Evolutionary conservation across 331 rosid genomes (phyloP), one percentile per base, ranked within the genome.

Genomic region (Quercus tomentella): DNA sequence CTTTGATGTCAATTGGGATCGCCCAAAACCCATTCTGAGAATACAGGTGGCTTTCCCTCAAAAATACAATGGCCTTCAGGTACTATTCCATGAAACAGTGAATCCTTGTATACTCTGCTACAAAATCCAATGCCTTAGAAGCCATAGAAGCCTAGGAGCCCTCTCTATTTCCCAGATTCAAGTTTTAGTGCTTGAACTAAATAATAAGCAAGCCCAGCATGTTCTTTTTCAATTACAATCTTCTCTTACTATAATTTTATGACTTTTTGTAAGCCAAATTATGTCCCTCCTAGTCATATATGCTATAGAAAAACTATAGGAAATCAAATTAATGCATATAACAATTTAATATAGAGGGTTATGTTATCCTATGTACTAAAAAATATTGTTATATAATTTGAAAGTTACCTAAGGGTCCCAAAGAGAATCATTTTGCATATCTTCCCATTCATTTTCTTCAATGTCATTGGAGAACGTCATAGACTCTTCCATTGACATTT

Each of bases 401-500:
- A n/a, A 70, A 5, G n/a, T 58, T 65, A 81, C 74, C 77, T 71
- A 86, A 16, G 85, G 87, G 67, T 86, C 85, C 89, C 87, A 86
- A 58, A 86, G 84, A 21, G 87, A 86, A 17, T 74, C 83, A 16
- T 77, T 45, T 4, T 70, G 83, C 74, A 77, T 71, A 75, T 80
- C 58, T 74, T 78, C 81, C 89, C 81, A 70, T 26, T 82, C 76
- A 2, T 78, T 80, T 0, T 78, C 78, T 4, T 86, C 89, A 70
- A 81, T 79, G 1, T 74, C 88, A 79, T 83, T 74, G 2, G 76
- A 75, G 72, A 83, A 92, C 76, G 72, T n/a, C 28, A 67, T 60
- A 5, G 88, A 67, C 14, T 86, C 86, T 51, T 90, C 89, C 54
- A 55, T 20, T 0, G 91, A 80, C 92, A 88, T 90, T 86, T 91